Evolutionary conservation across 441 rosid species (phyloP), one percentile per base, ranked within the genome.

Genomic region (Hura crepitans): DNA sequence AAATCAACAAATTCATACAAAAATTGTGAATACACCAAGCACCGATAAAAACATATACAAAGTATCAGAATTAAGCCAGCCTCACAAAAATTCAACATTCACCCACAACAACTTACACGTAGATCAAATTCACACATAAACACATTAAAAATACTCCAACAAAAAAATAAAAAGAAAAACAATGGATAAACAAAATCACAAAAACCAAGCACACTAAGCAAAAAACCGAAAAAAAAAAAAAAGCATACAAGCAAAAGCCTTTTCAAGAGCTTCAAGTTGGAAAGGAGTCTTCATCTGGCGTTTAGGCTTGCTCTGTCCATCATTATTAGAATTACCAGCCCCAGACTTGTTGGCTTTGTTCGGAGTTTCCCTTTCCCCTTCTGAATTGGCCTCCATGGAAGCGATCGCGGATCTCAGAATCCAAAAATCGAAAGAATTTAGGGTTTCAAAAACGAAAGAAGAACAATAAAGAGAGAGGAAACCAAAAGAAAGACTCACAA

Each of bases 221-320:
- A 30, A 55, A 20, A 72, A 31, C 35, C 12, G 1, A 22, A 68
- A 30, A 5, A 51, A 49, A n/a, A 12, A 35, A 31, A 53, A 61
- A 49, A 5, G 76, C 84, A 58, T 65, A 94, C 99, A 75, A 66
- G 97, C 82, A 85, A 85, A 94, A 66, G 96, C 94, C 71, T 84
- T 89, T 85, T 94, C 97, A 0, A 94, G 84, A 68, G 86, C 82
- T 73, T 92, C 91, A 23, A 94, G 97, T 80, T 94, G 97, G 69
- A 77, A 89, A 10, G 97, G 97, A 68, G 97, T 94, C 79, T 94
- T 94, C 99, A 94, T 94, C 92, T 89, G 97, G 14, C 99, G 96
- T 77, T 92, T 94, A 45, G 97, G 96, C 85, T 84, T 94, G 66
- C 74, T 53, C 27, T 49, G 77, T 61, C 85, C 91, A 28, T 77